These are phyloP conservation scores for Pelagomonas calceolata DNA, from an alignment of 108 stramenopile species.

Conservation along the genomic window DNA sequence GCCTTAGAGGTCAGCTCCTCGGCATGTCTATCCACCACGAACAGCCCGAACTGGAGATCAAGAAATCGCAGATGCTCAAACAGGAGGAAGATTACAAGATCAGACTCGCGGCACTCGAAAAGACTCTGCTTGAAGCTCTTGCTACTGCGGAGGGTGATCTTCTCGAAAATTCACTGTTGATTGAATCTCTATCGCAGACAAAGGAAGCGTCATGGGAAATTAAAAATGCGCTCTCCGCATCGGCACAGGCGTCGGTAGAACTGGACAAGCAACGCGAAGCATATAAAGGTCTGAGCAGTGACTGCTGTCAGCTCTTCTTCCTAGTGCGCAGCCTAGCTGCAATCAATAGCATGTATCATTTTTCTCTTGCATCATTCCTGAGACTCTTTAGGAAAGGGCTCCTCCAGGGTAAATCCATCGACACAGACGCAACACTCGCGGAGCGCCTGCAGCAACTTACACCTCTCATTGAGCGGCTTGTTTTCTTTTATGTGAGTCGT, in stretches of 20 bases:
- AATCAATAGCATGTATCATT: slow-evolving; percentile 50
- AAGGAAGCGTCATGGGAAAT: slow-evolving; percentile 44
- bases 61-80: slow-evolving; percentile 39
- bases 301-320: slow-evolving; percentile 44
- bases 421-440: neutral
- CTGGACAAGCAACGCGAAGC: slow-evolving; percentile 44
- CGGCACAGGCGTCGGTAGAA: slow-evolving; percentile 34
- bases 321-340: slow-evolving; percentile 20
- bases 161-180: slow-evolving; percentile 45
- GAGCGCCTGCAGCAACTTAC: neutral
- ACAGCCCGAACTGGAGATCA: slow-evolving; percentile 48
- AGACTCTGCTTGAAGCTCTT: slow-evolving; percentile 36
- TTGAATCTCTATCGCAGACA: slow-evolving; percentile 40
- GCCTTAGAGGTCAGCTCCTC: slow-evolving; percentile 51
- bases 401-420: neutral
- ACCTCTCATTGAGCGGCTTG: neutral
- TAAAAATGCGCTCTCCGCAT: slow-evolving; percentile 25
- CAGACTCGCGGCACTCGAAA: slow-evolving; percentile 48
- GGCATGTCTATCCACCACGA: slow-evolving; percentile 42
- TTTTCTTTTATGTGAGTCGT: slow-evolving; percentile 31
- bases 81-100: slow-evolving; percentile 55
- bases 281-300: slow-evolving; percentile 38
- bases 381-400: slow-evolving; percentile 31
- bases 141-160: slow-evolving; percentile 50
- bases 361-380: slow-evolving; percentile 39